phyloP scores from a whole-genome alignment of 2,329 filamentous ascomycete genomes.

The Paraconiothyrium sp. region DNA sequence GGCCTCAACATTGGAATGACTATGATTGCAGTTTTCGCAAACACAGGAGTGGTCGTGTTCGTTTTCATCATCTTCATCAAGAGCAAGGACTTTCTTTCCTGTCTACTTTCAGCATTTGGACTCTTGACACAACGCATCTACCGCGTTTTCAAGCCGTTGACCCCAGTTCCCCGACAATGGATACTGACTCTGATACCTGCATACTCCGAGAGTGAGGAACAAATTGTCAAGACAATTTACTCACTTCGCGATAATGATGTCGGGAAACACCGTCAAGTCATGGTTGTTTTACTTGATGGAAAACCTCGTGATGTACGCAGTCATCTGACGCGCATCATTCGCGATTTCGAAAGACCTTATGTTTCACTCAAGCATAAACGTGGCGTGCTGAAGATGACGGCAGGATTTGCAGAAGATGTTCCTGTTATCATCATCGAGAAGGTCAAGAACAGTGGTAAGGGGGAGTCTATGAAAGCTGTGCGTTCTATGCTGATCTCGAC shows the following conservation, averaged over 20 bases:
- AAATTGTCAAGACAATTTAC: conserved; percentile 13
- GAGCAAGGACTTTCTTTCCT: conserved; percentile 13
- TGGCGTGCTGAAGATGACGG: conserved; percentile 5
- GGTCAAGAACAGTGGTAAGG: conserved; percentile 12
- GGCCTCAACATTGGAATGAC: conserved; percentile 10
- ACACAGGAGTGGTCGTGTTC: background rate
- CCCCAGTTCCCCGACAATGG: conserved; percentile 7
- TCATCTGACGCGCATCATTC: conserved; percentile 14
- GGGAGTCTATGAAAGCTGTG: background rate
- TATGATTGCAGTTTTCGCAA: conserved; percentile 2
- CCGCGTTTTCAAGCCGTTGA: conserved; percentile 9
- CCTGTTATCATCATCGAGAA: conserved; percentile 14
- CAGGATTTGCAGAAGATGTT: conserved; percentile 14
- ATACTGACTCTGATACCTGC: conserved; percentile 17
- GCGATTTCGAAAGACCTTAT: conserved; percentile 8
- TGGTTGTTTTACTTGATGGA: conserved; percentile 14
- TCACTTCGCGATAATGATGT: conserved; percentile 15
- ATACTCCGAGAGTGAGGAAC: conserved; percentile 16
- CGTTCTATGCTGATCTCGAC: background rate
- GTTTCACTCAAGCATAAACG: conserved; percentile 4
- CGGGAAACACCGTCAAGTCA: conserved; percentile 13
- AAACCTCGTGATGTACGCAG: conserved; percentile 11
- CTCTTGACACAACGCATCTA: conserved; percentile 9
- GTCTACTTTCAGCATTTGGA: conserved; percentile 5
- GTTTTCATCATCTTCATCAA: conserved; percentile 13